Evolutionary conservation across 1,284 basidiomycete genomes (phyloP).

Genomic region (Apiotrichum montevideense): DNA sequence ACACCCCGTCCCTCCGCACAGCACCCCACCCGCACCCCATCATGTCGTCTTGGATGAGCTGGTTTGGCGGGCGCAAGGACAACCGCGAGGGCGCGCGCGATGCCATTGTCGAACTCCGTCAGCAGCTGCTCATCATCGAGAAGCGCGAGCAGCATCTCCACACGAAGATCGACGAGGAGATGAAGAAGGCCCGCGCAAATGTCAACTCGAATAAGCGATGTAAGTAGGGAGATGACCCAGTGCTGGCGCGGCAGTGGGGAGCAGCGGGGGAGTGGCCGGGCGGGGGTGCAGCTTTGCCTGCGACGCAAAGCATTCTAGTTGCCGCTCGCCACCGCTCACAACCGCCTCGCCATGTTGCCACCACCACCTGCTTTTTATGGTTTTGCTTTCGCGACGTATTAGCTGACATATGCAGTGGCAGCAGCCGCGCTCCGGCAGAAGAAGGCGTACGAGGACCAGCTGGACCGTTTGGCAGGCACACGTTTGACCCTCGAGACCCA

Average conservation of each 20-base stretch:
- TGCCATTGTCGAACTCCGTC: constrained; percentile 77
- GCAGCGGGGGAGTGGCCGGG: no score
- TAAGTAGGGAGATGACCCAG: constrained; percentile 49
- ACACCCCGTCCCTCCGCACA: not conserved
- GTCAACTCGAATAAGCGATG: constrained; percentile 90
- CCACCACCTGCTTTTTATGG: no score
- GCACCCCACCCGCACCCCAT: constrained; percentile 41
- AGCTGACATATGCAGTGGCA: constrained; percentile 55
- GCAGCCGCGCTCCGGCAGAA: constrained; percentile 89
- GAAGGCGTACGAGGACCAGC: constrained; percentile 82
- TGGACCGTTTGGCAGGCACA: constrained; percentile 79
- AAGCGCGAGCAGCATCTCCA: constrained; percentile 98
- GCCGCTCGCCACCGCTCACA: no score
- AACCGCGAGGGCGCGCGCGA: constrained; percentile 72
- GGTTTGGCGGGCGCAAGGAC: constrained; percentile 63
- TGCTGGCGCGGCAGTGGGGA: no score
- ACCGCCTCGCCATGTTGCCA: no score
- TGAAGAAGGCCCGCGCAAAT: constrained; percentile 85
- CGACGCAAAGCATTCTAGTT: no score
- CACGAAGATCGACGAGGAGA: constrained; percentile 95
- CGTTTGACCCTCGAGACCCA: constrained; percentile 93
- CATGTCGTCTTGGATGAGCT: constrained; percentile 85
- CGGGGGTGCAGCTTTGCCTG: no score
- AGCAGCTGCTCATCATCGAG: constrained; percentile 91
- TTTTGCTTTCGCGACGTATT: no score